Percentiles rank a stretch among this genome's conserved stretches.
These are phyloP conservation scores for Cladosporium austrohemisphaericum DNA, from an alignment of 2,329 filamentous ascomycete genomes.

Conservation along the genomic window DNA sequence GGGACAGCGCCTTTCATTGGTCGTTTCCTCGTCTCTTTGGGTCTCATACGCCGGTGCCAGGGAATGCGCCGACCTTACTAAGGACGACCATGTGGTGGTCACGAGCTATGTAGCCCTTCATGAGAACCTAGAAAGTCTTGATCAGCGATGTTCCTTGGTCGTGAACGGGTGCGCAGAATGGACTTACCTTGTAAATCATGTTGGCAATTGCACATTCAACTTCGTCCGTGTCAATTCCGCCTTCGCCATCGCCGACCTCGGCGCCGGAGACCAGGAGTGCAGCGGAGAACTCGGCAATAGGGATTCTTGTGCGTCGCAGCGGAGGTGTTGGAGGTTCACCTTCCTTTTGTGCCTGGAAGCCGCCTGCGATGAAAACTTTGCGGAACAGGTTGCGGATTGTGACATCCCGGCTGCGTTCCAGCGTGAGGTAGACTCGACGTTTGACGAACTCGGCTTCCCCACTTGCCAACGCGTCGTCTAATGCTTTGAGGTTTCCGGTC, in stretches of 20 bases:
- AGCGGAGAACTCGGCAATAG: conserved; percentile 77
- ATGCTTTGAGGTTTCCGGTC: conserved; percentile 74
- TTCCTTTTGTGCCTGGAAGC: conserved; percentile 74
- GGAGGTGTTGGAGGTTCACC: conserved; percentile 56
- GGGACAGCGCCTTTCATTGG: too few species aligned
- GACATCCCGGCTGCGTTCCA: conserved; percentile 89
- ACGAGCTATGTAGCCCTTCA: conserved; percentile 97
- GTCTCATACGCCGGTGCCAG: conserved; percentile 68
- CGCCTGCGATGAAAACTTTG: conserved; percentile 83
- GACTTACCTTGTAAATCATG: conserved; percentile 91
- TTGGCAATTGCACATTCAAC: conserved; percentile 94
- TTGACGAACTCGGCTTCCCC: conserved; percentile 93
- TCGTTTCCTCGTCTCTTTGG: too few species aligned
- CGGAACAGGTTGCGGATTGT: conserved; percentile 85
- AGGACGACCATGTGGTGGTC: conserved; percentile 87
- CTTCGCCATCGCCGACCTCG: conserved; percentile 51
- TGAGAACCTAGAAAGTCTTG: conserved; percentile 61
- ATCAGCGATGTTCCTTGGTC: background rate
- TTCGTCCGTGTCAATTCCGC: conserved; percentile 78
- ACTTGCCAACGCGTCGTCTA: conserved; percentile 74
- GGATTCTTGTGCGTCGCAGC: conserved; percentile 68
- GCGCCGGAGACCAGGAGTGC: conserved; percentile 68
- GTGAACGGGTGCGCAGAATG: background rate
- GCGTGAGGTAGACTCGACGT: conserved; percentile 86
- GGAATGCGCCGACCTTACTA: conserved; percentile 90